phyloP scores from a whole-genome alignment of 2,329 filamentous ascomycete species.

The Monosporascus sp. region DNA sequence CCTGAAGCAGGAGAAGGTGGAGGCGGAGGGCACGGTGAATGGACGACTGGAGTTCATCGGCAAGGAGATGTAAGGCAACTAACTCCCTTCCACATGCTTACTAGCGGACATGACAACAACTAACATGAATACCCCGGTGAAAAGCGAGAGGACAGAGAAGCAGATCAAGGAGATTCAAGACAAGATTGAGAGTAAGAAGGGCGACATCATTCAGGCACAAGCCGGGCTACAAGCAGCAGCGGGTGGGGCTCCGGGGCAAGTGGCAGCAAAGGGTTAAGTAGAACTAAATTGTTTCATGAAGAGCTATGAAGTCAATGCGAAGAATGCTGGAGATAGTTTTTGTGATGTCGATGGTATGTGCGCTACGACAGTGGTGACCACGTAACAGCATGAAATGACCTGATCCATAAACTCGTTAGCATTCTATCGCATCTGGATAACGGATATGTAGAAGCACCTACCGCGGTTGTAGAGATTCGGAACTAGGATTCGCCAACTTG shows the following conservation, averaged over 20 bases:
- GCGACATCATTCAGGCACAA: constrained; percentile 53
- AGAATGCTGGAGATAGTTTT: too few species aligned
- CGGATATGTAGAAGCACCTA: background rate
- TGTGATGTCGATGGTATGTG: too few species aligned
- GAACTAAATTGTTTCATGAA: background rate
- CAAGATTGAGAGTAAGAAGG: constrained; percentile 54
- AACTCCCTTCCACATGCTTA: background rate
- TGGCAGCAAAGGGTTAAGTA: constrained; percentile 18
- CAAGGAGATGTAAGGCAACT: constrained; percentile 75
- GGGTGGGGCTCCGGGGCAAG: constrained; percentile 24
- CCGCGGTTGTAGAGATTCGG: background rate
- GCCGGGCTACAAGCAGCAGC: constrained; percentile 40
- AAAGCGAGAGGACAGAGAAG: constrained; percentile 32
- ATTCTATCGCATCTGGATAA: too few species aligned
- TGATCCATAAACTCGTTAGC: too few species aligned
- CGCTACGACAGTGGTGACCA: too few species aligned
- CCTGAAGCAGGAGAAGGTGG: constrained; percentile 87
- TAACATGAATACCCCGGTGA: background rate
- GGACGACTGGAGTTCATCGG: constrained; percentile 87
- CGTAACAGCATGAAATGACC: too few species aligned
- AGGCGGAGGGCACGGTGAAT: constrained; percentile 87
- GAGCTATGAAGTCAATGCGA: background rate
- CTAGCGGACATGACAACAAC: background rate
- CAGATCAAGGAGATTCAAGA: constrained; percentile 51
- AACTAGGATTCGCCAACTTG: constrained; percentile 1